These are phyloP conservation scores for Stentor coeruleus DNA, from an alignment of 73 alveolate species.

Conservation along the genomic window DNA sequence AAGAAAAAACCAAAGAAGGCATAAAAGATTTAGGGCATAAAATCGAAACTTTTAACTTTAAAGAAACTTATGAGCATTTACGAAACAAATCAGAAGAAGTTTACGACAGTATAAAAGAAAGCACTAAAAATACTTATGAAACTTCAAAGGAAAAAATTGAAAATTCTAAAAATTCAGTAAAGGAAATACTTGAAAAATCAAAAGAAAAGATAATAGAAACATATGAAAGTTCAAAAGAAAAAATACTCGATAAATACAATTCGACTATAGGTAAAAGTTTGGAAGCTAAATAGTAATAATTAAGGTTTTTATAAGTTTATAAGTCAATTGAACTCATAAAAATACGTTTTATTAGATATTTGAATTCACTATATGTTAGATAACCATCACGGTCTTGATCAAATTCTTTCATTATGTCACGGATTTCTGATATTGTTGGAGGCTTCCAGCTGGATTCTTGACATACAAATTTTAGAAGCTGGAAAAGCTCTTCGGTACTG, in stretches of 20 bases:
- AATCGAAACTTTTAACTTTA: background rate
- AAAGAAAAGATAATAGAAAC: background rate
- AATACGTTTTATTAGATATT: background rate
- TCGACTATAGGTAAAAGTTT: too few species aligned
- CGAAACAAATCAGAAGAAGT: background rate
- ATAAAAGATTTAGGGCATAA: background rate
- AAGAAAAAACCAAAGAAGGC: background rate
- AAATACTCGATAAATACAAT: background rate
- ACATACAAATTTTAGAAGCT: background rate
- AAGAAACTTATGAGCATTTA: background rate
- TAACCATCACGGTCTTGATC: constrained; percentile 13
- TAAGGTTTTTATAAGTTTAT: background rate
- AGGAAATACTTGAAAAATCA: background rate
- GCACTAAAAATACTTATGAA: background rate
- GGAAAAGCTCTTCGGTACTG: background rate
- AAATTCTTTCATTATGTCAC: constrained; percentile 7
- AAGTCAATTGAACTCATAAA: constrained; percentile 8
- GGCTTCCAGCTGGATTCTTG: constrained; percentile 19
- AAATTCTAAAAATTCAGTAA: background rate
- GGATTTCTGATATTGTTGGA: background rate
- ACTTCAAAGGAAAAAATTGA: background rate
- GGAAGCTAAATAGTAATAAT: too few species aligned
- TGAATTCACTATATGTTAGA: background rate
- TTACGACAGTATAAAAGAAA: background rate
- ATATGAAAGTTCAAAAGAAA: background rate